Percentiles rank a stretch among this genome's conserved stretches.
phyloP scores from a whole-genome alignment of 2,329 filamentous ascomycete species.

The Calonectria pseudoreteaudii region DNA sequence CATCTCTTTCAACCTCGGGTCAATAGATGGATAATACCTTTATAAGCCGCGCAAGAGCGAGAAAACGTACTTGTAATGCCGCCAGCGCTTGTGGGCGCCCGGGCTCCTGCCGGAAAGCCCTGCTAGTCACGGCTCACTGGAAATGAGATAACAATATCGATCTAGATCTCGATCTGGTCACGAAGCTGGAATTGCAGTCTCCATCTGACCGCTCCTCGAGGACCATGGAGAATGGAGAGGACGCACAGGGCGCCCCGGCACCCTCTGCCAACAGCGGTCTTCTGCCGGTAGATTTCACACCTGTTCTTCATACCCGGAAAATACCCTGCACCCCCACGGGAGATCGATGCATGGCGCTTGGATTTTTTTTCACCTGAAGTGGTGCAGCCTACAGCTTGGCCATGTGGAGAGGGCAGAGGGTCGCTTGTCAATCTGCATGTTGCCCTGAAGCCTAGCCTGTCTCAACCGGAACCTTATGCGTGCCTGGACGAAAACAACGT shows the following conservation, averaged over 20 bases:
- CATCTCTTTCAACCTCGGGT: not conserved
- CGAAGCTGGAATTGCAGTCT: not conserved
- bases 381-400: slow-evolving; percentile 8
- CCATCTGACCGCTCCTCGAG: not conserved
- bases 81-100: not conserved
- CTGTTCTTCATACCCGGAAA: not conserved
- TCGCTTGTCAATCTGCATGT: not conserved
- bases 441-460: slow-evolving; percentile 5
- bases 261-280: not conserved
- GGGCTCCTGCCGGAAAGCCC: not conserved
- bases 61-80: not conserved
- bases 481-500: not conserved
- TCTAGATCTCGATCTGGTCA: not conserved
- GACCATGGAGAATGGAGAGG: not conserved
- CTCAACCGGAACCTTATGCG: slow-evolving; percentile 6
- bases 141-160: not conserved
- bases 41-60: not conserved
- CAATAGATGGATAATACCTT: not conserved
- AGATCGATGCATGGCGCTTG: slow-evolving; percentile 5
- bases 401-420: not conserved
- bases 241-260: not conserved
- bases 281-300: not conserved
- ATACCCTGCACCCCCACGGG: slow-evolving; percentile 12
- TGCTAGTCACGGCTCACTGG: not conserved
- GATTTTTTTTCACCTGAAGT: not conserved